Evolutionary conservation across 345 rosid genomes (phyloP).

Genomic region (Camelina laxa): DNA sequence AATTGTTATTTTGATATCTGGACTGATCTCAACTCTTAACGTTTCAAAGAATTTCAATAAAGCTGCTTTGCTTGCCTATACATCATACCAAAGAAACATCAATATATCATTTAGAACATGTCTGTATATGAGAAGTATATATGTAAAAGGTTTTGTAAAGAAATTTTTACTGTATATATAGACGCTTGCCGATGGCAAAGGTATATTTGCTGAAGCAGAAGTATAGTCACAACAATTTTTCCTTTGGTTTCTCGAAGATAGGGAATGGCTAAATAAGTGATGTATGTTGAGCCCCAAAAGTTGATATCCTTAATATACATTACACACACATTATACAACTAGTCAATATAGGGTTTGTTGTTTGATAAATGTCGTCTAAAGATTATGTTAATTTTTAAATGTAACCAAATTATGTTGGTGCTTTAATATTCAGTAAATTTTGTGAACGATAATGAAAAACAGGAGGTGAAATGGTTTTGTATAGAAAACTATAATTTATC

Average conservation of each 20-base stretch:
- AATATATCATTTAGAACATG: neutral
- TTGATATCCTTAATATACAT: conserved; percentile 45
- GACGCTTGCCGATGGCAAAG: conserved; percentile 37
- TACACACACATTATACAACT: neutral
- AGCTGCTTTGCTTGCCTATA: conserved; percentile 63
- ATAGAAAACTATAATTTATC: too few relatives aligned
- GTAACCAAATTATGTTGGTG: too few relatives aligned
- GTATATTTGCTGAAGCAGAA: conserved; percentile 38
- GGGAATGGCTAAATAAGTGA: conserved; percentile 55
- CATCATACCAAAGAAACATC: neutral
- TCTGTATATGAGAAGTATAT: too few relatives aligned
- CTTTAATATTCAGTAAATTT: too few relatives aligned
- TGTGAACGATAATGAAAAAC: too few relatives aligned
- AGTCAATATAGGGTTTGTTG: too few relatives aligned
- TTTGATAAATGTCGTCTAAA: too few relatives aligned
- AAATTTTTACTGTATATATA: conserved; percentile 50
- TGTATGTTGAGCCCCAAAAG: conserved; percentile 58
- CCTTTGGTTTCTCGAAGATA: conserved; percentile 53
- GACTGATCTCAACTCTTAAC: conserved; percentile 51
- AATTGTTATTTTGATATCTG: conserved; percentile 54
- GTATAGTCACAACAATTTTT: conserved; percentile 47
- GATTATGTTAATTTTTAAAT: too few relatives aligned
- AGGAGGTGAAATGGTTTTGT: too few relatives aligned
- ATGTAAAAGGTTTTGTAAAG: neutral
- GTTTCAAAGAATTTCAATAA: conserved; percentile 53